Percentiles rank a stretch among this genome's conserved stretches.
These are phyloP conservation scores for Ustilago loliicola DNA, from an alignment of 1,284 basidiomycete species.

Conservation along the genomic window DNA sequence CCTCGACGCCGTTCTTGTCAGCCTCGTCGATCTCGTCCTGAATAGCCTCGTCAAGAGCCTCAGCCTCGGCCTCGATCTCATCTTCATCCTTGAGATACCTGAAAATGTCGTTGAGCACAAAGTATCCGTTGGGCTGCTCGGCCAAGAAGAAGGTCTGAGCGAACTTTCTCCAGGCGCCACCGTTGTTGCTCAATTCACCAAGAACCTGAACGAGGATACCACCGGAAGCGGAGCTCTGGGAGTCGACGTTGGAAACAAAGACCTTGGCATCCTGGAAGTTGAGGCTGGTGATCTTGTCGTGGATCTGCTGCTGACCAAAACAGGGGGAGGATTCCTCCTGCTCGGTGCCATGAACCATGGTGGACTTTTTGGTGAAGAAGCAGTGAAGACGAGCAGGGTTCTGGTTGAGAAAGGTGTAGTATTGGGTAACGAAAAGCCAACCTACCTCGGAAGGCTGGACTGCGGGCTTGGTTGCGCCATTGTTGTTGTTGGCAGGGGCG, in stretches of 20 bases:
- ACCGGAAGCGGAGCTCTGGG: constrained; percentile 84
- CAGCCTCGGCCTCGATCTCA: constrained; percentile 74
- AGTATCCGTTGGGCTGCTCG: constrained; percentile 98
- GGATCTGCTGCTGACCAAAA: constrained; percentile 97
- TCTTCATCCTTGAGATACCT: constrained; percentile 96
- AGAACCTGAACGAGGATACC: constrained; percentile 99
- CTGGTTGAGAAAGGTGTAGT: constrained; percentile 93
- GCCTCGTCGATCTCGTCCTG: constrained; percentile 52
- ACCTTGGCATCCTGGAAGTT: constrained; percentile 97
- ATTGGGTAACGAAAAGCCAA: constrained; percentile 71
- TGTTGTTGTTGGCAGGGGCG: constrained; percentile 18
- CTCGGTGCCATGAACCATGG: constrained; percentile 86
- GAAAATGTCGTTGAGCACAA: constrained; percentile 99
- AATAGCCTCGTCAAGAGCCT: constrained; percentile 48
- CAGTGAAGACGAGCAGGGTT: constrained; percentile 95
- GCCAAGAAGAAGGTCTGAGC: constrained; percentile 99
- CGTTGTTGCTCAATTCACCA: constrained; percentile 92
- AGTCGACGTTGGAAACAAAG: constrained; percentile 78
- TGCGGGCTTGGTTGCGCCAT: constrained; percentile 39
- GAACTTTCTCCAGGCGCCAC: constrained; percentile 93
- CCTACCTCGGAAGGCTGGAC: constrained; percentile 69
- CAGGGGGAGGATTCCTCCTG: constrained; percentile 80
- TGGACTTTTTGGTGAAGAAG: constrained; percentile 98
- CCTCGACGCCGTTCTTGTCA: constrained; percentile 45
- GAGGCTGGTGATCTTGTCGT: constrained; percentile 92